Evolutionary conservation across 352 stramenopile species (phyloP).

Genomic region (Globisporangium echinulatum): DNA sequence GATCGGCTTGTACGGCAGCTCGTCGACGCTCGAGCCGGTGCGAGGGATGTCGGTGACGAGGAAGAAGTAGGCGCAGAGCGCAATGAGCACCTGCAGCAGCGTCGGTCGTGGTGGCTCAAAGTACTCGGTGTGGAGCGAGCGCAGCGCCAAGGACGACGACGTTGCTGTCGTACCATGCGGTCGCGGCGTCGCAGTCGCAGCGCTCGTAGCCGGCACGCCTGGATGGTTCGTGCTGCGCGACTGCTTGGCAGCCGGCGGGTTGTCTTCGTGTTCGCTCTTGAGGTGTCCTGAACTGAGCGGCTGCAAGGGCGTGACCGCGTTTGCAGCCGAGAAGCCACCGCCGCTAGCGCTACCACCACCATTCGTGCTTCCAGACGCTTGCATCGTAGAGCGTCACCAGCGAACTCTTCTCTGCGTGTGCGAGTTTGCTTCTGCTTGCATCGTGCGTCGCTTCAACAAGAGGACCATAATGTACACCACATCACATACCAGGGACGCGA

Average conservation of each 20-base stretch:
- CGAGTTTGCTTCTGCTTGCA: no score
- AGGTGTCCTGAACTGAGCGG: background rate
- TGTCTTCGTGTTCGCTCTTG: slow-evolving; percentile 6
- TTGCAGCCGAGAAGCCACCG: background rate
- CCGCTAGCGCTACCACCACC: background rate
- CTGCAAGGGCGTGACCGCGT: slow-evolving; percentile 6
- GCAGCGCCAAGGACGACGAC: slow-evolving; percentile 6
- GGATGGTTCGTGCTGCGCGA: background rate
- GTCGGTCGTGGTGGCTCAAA: slow-evolving; percentile 15
- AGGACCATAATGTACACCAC: no score
- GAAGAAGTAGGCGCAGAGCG: slow-evolving; percentile 38
- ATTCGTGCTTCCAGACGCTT: background rate
- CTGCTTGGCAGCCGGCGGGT: background rate
- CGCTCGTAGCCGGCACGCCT: background rate
- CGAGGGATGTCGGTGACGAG: slow-evolving; percentile 37
- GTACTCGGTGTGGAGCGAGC: slow-evolving; percentile 13
- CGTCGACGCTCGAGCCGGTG: slow-evolving; percentile 25
- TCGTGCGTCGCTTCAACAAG: no score
- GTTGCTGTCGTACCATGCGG: background rate
- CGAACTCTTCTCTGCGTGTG: background rate
- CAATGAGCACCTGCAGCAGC: slow-evolving; percentile 24
- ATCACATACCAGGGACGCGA: background rate
- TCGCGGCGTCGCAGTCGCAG: background rate
- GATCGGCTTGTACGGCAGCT: slow-evolving; percentile 34
- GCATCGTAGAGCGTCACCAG: background rate